phyloP scores from a whole-genome alignment of 176 grass and related monocot genomes.

The Eremochloa ophiuroides region DNA sequence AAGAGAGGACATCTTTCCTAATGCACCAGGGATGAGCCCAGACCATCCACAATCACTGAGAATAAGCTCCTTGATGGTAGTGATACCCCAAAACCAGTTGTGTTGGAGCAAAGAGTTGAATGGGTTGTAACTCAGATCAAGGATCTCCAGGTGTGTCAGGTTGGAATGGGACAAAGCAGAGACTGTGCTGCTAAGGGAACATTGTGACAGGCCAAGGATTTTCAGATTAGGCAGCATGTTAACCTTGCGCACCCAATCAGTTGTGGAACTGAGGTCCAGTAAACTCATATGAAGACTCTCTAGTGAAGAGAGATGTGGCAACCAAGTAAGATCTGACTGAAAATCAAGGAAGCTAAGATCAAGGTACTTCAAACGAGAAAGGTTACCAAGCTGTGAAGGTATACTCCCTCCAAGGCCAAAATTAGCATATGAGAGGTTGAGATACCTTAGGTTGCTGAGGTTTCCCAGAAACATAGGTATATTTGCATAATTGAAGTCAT shows the following conservation, averaged over 20 bases:
- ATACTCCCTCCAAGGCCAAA: not conserved
- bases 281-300: not conserved
- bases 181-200: not conserved
- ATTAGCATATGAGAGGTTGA: not conserved
- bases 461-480: not conserved
- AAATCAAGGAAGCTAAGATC: not conserved
- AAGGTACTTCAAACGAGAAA: slow-evolving; percentile 20
- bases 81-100: slow-evolving; percentile 1
- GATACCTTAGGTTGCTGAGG: slow-evolving; percentile 1
- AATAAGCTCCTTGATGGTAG: not conserved
- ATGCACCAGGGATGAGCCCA: not conserved
- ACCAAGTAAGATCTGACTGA: slow-evolving; percentile 8
- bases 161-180: slow-evolving; percentile 5
- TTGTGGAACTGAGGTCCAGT: not conserved
- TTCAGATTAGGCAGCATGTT: slow-evolving; percentile 17
- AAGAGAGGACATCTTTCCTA: slow-evolving; percentile 9
- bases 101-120: not conserved
- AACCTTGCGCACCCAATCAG: not conserved
- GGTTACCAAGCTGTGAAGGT: slow-evolving; percentile 25
- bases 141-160: slow-evolving; percentile 9
- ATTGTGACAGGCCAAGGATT: not conserved
- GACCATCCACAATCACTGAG: not conserved
- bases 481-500: not conserved
- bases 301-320: slow-evolving; percentile 18
- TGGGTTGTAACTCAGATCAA: not conserved